Base-by-base conservation (phyloP, 169 alveolate species). In the Theileria orientalis region DNA sequence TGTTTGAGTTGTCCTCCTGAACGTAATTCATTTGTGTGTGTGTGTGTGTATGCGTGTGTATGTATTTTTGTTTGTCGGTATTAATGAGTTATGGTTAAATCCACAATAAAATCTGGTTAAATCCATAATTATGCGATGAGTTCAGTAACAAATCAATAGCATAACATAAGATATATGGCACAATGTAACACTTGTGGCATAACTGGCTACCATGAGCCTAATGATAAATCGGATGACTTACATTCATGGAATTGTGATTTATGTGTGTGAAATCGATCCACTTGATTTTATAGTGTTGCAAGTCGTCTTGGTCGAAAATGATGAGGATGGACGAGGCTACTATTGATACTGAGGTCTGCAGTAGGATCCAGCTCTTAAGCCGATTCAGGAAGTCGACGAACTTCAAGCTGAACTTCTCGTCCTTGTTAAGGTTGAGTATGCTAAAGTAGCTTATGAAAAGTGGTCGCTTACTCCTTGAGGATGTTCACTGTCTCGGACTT, bases 201-300 rank as follows among this genome's bases (percentile, higher is more conserved):
- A n/a, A n/a, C n/a, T n/a, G n/a, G n/a, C n/a, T n/a, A n/a, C n/a
- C n/a, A n/a, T n/a, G n/a, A n/a, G n/a, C n/a, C n/a, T n/a, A n/a
- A n/a, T n/a, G n/a, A n/a, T n/a, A n/a, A n/a, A n/a, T n/a, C n/a
- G n/a, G n/a, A n/a, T n/a, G n/a, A 60, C 69, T 25, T 60, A 60
- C 69, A 60, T 60, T 60, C 14, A 40, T 23, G 37, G 66, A 56
- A 27, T 56, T 56, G 44, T 56, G 37, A 40, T 73, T 57, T n/a
- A 82, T 83, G 63, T 82, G 80, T 21, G 79, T 74, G 76, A 82
- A 82, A 69, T 82, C 89, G 8, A 82, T 75, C 89, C 89, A 82
- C 72, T 61, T 72, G 13, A 74, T 71, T 0, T 40, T 67, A 33
- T 68, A 74, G 30, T n/a, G 47, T 3, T 33, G 3, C 25, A 54